phyloP scores from a whole-genome alignment of 768 basidiomycete genomes.

The Leccinum uliginosum region DNA sequence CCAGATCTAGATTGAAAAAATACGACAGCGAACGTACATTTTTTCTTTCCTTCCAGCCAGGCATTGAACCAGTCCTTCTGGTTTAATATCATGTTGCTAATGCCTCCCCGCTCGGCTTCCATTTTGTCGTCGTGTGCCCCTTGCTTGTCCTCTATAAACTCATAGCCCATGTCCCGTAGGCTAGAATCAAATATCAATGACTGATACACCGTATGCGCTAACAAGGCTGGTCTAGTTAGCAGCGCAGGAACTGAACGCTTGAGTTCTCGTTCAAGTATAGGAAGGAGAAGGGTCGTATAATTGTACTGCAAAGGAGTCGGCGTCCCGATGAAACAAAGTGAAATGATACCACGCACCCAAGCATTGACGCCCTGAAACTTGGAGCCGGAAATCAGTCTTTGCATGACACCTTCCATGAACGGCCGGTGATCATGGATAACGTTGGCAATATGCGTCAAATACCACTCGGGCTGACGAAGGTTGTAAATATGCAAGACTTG shows the following conservation, averaged over 20 bases:
- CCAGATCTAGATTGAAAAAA: not conserved
- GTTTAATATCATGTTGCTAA: constrained; percentile 78
- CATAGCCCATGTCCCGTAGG: constrained; percentile 71
- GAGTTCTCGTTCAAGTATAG: constrained; percentile 73
- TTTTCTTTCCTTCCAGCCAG: constrained; percentile 87
- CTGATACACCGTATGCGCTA: constrained; percentile 96
- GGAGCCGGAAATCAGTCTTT: constrained; percentile 61
- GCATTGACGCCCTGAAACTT: constrained; percentile 65
- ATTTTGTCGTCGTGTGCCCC: constrained; percentile 13
- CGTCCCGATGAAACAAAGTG: not conserved
- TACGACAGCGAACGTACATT: constrained; percentile 52
- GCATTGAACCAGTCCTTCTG: constrained; percentile 85
- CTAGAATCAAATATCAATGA: constrained; percentile 82
- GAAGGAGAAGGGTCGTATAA: constrained; percentile 75
- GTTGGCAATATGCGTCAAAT: constrained; percentile 88
- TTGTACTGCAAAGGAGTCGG: constrained; percentile 55
- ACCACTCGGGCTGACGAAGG: constrained; percentile 85
- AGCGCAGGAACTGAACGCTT: constrained; percentile 68
- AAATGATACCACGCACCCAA: constrained; percentile 49
- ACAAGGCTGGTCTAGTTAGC: constrained; percentile 71
- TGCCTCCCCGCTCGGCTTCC: constrained; percentile 59
- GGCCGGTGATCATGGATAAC: constrained; percentile 77
- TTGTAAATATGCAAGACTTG: not conserved
- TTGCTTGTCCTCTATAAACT: constrained; percentile 32
- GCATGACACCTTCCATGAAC: constrained; percentile 76